Evolutionary conservation across 176 grass and related monocot species (phyloP), one percentile per base, ranked within the genome.

Genomic region (Rhynchospora breviuscula): DNA sequence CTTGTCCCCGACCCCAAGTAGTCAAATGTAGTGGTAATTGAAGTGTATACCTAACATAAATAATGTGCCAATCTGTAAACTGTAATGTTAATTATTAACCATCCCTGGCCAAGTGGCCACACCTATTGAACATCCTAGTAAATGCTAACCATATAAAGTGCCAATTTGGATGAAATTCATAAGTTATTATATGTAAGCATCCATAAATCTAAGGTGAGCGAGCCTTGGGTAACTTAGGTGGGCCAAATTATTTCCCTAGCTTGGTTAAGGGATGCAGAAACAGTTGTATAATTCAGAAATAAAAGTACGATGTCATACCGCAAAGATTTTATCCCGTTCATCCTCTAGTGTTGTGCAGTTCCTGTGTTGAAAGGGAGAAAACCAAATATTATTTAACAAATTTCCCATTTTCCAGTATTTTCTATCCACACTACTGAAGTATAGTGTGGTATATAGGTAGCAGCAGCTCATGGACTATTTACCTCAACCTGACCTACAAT

Each of bases 261-360:
- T 26, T 52, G 6, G 13, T 77, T 29, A 77, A 56, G 22, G 47
- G 46, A 56, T 54, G 23, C 13, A 56, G 54, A 54, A 33, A 77
- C 23, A 77, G 48, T 31, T 29, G 15, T 22, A 77, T 77, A 53
- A 77, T 51, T 12, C 15, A 56, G 18, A 71, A 71, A 46, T 47
- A 19, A 58, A 40, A 56, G 8, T 26, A 40, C 12, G 33, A 63
- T 26, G 63, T 81, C 79, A 81, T 81, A 81, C 79, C 31, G 60
- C 80, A 29, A 82, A 82, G 6, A 82, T 82, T 49, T 51, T 82
- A 49, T 82, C 80, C 22, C 80, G 66, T 9, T 67, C 80, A 66
- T 82, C 80, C 60, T 66, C 63, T 22, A 82, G 43, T 51, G 63
- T 65, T 65, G 47, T 10, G 21, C 14, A 63, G 21, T 33, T 82